phyloP scores from a whole-genome alignment of 2,329 filamentous ascomycete genomes.

The Fusarium subtropicale region DNA sequence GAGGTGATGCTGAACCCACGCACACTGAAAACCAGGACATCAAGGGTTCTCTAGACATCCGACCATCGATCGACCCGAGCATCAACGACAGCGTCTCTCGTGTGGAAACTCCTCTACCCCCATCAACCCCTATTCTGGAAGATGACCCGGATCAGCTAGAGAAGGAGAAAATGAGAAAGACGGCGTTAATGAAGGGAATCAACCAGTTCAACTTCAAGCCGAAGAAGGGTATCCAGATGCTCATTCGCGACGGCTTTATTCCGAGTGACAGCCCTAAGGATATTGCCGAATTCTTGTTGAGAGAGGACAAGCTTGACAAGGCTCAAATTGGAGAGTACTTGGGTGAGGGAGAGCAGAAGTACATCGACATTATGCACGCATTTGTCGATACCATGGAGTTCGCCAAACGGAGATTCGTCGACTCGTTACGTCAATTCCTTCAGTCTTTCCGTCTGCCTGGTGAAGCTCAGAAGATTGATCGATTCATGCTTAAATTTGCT shows the following conservation, averaged over 20 bases:
- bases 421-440: constrained; percentile 88
- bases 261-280: constrained; percentile 80
- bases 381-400: constrained; percentile 98
- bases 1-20: constrained; percentile 64
- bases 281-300: constrained; percentile 84
- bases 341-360: constrained; percentile 90
- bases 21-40: constrained; percentile 50
- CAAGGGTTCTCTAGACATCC: constrained; percentile 57
- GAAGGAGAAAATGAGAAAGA: constrained; percentile 93
- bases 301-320: constrained; percentile 89
- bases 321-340: constrained; percentile 92
- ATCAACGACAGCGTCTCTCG: constrained; percentile 70
- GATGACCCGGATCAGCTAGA: constrained; percentile 96
- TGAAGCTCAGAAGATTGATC: constrained; percentile 98
- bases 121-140: constrained; percentile 77
- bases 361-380: constrained; percentile 97
- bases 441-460: constrained; percentile 95
- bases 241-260: constrained; percentile 90
- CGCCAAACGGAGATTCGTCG: constrained; percentile 88
- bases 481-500: constrained; percentile 99
- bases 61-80: constrained; percentile 77
- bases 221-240: constrained; percentile 87
- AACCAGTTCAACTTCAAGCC: constrained; percentile 98
- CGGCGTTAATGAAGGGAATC: constrained; percentile 87
- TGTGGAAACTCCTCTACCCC: constrained; percentile 66